A percentile compares a stretch with the other conserved stretches of the same genome.
Conservation (phyloP, 2,329 filamentous ascomycete genomes). For the Alternaria burnsii region DNA sequence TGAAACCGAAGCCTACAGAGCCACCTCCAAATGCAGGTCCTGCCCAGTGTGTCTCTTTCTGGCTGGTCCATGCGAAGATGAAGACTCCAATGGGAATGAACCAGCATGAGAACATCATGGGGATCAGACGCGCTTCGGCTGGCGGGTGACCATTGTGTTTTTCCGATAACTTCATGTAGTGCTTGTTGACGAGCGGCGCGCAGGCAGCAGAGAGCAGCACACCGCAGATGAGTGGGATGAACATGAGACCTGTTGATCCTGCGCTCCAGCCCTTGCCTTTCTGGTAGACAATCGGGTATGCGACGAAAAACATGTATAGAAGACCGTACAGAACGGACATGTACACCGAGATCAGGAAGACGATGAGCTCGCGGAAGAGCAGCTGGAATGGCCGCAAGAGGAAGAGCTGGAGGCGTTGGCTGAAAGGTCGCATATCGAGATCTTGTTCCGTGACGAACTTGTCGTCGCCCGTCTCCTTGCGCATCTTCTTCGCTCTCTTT, state of each 20-base stretch:
- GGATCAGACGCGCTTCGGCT: slow-evolving; percentile 79
- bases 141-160: slow-evolving; percentile 77
- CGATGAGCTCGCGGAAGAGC: slow-evolving; percentile 83
- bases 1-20: slow-evolving; percentile 78
- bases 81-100: slow-evolving; percentile 73
- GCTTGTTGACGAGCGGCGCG: slow-evolving; percentile 78
- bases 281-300: slow-evolving; percentile 72
- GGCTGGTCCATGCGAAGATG: slow-evolving; percentile 75
- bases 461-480: slow-evolving; percentile 71
- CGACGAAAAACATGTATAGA: slow-evolving; percentile 73
- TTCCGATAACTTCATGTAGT: slow-evolving; percentile 72
- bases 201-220: slow-evolving; percentile 73
- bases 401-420: slow-evolving; percentile 76
- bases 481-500: slow-evolving; percentile 73
- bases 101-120: slow-evolving; percentile 67
- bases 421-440: slow-evolving; percentile 74
- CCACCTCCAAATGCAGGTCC: slow-evolving; percentile 74
- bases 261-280: slow-evolving; percentile 80
- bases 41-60: slow-evolving; percentile 70
- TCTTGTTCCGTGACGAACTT: slow-evolving; percentile 82
- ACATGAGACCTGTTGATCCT: slow-evolving; percentile 82
- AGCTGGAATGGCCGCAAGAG: slow-evolving; percentile 85
- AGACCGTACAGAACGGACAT: slow-evolving; percentile 83
- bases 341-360: slow-evolving; percentile 83
- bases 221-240: slow-evolving; percentile 82